Percentiles rank a stretch among this genome's conserved stretches.
Conservation (phyloP, 1,284 basidiomycete genomes). For the Rhizoctonia solani region DNA sequence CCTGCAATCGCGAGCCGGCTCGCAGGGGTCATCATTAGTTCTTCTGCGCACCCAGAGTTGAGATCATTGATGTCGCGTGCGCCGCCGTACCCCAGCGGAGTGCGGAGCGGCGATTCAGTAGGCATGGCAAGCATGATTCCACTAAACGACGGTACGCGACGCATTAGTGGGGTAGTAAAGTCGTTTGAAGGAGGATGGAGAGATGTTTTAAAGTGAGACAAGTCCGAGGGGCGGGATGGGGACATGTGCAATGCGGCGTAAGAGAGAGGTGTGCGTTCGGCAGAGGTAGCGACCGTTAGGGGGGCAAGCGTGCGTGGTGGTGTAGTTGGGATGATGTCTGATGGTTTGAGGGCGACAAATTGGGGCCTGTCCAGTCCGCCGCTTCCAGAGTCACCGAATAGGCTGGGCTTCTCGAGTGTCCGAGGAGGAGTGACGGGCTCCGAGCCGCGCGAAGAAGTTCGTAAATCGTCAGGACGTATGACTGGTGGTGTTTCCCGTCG, state of each 20-base stretch:
- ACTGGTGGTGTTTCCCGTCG: background rate
- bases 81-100: constrained; percentile 24
- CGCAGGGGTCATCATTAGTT: constrained; percentile 21
- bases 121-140: background rate
- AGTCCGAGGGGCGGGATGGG: constrained; percentile 35
- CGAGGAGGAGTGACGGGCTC: constrained; percentile 11
- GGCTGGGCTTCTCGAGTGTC: background rate
- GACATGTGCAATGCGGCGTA: constrained; percentile 37
- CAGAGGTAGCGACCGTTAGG: constrained; percentile 28
- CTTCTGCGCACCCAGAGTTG: constrained; percentile 27
- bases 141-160: constrained; percentile 20
- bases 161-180: constrained; percentile 5
- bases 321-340: constrained; percentile 26
- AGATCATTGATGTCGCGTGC: constrained; percentile 26
- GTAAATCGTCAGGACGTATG: background rate
- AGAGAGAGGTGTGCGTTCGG: constrained; percentile 37
- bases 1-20: background rate
- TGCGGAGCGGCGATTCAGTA: constrained; percentile 19
- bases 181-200: constrained; percentile 30
- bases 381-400: background rate
- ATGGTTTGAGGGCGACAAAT: constrained; percentile 16
- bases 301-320: constrained; percentile 22
- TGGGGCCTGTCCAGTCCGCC: background rate
- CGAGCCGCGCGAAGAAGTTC: background rate
- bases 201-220: constrained; percentile 36